Conservation (phyloP, 495 filamentous ascomycete species). For the Copromyces sp. region DNA sequence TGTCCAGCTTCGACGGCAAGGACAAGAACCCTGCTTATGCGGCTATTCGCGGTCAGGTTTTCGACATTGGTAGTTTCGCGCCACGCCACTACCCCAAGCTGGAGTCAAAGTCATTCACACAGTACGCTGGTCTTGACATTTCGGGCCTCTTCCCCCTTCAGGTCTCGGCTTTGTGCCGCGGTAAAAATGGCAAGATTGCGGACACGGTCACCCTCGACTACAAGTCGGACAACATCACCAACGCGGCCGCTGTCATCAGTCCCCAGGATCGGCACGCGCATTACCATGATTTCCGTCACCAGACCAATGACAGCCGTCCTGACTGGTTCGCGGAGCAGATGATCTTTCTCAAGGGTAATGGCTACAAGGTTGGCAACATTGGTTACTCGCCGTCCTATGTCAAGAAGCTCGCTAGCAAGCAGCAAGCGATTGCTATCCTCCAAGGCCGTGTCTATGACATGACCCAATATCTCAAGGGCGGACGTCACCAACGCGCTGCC, state of each 20-base stretch:
- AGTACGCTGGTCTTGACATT: constrained; percentile 80
- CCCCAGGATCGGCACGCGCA: constrained; percentile 57
- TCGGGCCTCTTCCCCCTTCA: constrained; percentile 88
- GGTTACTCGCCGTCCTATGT: constrained; percentile 78
- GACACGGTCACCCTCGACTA: constrained; percentile 75
- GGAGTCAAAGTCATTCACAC: constrained; percentile 50
- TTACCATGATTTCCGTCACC: constrained; percentile 91
- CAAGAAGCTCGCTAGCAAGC: constrained; percentile 52
- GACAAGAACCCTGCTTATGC: constrained; percentile 51
- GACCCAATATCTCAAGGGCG: constrained; percentile 72
- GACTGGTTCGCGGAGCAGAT: constrained; percentile 91
- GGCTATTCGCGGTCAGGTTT: constrained; percentile 80
- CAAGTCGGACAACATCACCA: constrained; percentile 62
- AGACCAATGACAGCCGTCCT: constrained; percentile 66
- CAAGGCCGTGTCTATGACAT: constrained; percentile 81
- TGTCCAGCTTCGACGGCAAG: constrained; percentile 66
- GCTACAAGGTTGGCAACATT: constrained; percentile 77
- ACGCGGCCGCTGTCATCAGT: constrained; percentile 51
- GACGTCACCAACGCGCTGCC: constrained; percentile 50
- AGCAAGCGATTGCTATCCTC: constrained; percentile 65
- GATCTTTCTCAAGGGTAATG: constrained; percentile 54
- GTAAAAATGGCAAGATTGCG: constrained; percentile 49
- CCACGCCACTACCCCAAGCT: constrained; percentile 67
- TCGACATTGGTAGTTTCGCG: constrained; percentile 67
- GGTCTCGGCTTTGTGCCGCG: constrained; percentile 83